Evolutionary conservation across 2,329 filamentous ascomycete species (phyloP).

Genomic region (Sporothrix schenckii): DNA sequence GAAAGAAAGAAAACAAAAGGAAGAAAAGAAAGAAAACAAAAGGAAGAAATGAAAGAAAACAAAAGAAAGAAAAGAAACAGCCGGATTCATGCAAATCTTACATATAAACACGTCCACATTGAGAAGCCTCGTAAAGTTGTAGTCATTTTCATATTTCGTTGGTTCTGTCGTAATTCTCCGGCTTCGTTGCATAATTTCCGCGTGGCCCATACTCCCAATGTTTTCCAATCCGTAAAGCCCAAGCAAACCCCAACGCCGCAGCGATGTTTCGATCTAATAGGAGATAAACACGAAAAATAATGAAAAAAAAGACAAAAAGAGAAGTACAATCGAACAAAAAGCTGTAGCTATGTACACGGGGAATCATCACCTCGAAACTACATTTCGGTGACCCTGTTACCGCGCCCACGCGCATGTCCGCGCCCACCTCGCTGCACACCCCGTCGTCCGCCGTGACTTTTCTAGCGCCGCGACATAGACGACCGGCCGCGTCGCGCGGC

Average conservation of each 20-base stretch:
- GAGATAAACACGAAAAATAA: too few relatives aligned
- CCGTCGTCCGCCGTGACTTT: neutral
- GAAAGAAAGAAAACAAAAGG: too few relatives aligned
- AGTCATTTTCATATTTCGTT: neutral
- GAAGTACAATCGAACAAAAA: neutral
- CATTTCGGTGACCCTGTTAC: neutral
- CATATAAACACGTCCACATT: too few relatives aligned
- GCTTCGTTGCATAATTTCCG: neutral
- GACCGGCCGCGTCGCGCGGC: constrained; percentile 19
- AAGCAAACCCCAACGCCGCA: neutral
- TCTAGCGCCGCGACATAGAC: constrained; percentile 20
- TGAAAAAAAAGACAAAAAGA: neutral
- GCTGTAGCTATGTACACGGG: neutral
- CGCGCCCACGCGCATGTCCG: neutral
- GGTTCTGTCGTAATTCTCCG: neutral
- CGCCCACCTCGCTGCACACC: neutral
- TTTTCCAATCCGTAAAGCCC: neutral
- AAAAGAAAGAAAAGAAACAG: too few relatives aligned
- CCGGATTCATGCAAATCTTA: too few relatives aligned
- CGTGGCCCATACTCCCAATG: neutral
- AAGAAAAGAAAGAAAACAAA: too few relatives aligned
- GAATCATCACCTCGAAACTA: neutral
- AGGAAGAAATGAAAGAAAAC: too few relatives aligned
- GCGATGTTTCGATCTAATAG: neutral
- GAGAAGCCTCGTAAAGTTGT: too few relatives aligned